Base-by-base conservation (phyloP, 768 basidiomycete genomes). In the Termitomyces sp. region DNA sequence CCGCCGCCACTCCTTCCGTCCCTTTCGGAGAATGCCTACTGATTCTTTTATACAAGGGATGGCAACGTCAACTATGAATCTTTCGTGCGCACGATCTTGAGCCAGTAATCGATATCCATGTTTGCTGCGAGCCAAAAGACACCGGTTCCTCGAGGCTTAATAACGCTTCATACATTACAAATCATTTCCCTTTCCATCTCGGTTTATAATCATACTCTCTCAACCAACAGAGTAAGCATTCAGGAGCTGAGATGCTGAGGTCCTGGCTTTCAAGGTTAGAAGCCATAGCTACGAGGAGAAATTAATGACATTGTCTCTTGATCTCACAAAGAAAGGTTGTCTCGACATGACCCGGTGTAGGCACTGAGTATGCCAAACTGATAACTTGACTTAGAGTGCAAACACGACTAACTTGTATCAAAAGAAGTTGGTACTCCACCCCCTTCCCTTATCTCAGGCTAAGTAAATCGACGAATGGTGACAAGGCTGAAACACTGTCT, bases 41-140 rank as follows among this genome's bases (percentile, higher is more conserved):
- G 14, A 57, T 42, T 62, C 17, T 26, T 46, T 22, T 14, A 19
- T 41, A 45, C 5, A 65, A 97, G 95, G 22, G 95, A 98, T 66
- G 96, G 96, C 14, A 97, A 96, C 63, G 85, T 98, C 67, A 96
- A 98, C 73, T 98, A 98, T 68, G 94, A 96, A 70, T 93, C 90
- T 2, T 97, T 98, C 65, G 94, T 97, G 46, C 85, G 93, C 71
- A 93, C 91, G 19, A 94, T 98, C 63, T 83, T 96, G 51, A 90
- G 85, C 65, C 93, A 94, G 79, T 94, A 74, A 45, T 35, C n/a
- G 26, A 59, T 56, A 19, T 51, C 50, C 54, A 10, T 40, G 24
- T 30, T 19, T 41, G 40, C 58, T 56, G 42, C 46, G 22, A 59
- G 43, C 14, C 40, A 46, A 53, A 35, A 37, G 35, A 14, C 30